Evolutionary conservation across 2,329 filamentous ascomycete genomes (phyloP).

Genomic region (Phyllosticta citrichinensis): DNA sequence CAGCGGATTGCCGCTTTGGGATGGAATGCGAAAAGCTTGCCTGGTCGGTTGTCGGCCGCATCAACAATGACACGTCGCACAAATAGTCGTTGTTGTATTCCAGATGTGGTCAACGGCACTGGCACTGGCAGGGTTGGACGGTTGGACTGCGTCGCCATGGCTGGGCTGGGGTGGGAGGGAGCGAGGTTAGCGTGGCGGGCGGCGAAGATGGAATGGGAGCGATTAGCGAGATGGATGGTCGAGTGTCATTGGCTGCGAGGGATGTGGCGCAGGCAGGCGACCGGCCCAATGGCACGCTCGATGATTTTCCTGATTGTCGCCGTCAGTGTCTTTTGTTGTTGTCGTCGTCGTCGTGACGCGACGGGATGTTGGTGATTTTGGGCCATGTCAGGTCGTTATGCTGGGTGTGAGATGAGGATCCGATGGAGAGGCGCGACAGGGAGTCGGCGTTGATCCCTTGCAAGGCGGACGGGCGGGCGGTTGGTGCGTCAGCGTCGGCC

Average conservation of each 20-base stretch:
- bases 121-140: not conserved
- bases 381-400: too few species aligned
- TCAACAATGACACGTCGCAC: too few species aligned
- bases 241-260: not conserved
- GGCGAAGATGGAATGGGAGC: not conserved
- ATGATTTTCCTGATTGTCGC: not conserved
- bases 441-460: constrained; percentile 3
- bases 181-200: not conserved
- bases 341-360: not conserved
- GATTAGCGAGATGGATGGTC: not conserved
- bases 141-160: too few species aligned
- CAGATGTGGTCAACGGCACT: not conserved
- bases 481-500: not conserved
- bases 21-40: too few species aligned
- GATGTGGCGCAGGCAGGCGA: not conserved
- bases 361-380: not conserved
- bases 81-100: too few species aligned
- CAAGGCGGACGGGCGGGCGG: not conserved
- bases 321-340: too few species aligned
- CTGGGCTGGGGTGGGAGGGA: too few species aligned
- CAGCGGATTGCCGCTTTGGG: too few species aligned
- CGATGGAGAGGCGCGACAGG: constrained; percentile 1
- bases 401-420: not conserved
- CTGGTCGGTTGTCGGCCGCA: too few species aligned
- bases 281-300: not conserved